Percentiles rank a stretch among this genome's conserved stretches.
These are phyloP conservation scores for Adansonia grandidieri DNA, from an alignment of 441 rosid genomes.

Conservation along the genomic window DNA sequence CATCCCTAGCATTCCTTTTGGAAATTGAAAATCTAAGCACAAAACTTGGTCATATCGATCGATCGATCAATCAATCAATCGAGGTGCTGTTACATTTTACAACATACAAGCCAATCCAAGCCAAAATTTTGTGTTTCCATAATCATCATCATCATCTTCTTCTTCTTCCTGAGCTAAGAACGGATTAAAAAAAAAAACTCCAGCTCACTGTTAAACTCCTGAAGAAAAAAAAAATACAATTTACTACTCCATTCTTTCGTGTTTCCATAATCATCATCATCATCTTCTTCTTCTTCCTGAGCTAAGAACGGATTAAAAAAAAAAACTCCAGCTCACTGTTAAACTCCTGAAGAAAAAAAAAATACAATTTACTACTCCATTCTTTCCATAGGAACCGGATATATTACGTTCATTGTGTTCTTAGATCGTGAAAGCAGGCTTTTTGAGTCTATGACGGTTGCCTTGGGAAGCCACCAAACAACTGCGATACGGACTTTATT, in stretches of 20 bases:
- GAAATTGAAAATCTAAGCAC: background rate
- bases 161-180: background rate
- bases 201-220: constrained; percentile 6
- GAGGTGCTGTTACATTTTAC: background rate
- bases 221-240: background rate
- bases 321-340: background rate
- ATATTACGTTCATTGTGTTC: no score
- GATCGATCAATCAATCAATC: background rate
- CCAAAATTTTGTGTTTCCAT: constrained; percentile 7
- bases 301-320: no score
- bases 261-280: background rate
- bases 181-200: background rate
- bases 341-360: background rate
- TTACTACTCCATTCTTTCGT: background rate
- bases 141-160: background rate
- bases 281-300: background rate
- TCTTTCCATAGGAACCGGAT: background rate
- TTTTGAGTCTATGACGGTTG: background rate
- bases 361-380: background rate
- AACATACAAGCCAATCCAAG: background rate
- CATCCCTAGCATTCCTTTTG: background rate
- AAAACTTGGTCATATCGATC: background rate
- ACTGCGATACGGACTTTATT: background rate
- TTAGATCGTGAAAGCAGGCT: background rate
- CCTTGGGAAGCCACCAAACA: background rate